Base-by-base conservation (phyloP, 1,284 basidiomycete species). In the Cryptococcus sp. region DNA sequence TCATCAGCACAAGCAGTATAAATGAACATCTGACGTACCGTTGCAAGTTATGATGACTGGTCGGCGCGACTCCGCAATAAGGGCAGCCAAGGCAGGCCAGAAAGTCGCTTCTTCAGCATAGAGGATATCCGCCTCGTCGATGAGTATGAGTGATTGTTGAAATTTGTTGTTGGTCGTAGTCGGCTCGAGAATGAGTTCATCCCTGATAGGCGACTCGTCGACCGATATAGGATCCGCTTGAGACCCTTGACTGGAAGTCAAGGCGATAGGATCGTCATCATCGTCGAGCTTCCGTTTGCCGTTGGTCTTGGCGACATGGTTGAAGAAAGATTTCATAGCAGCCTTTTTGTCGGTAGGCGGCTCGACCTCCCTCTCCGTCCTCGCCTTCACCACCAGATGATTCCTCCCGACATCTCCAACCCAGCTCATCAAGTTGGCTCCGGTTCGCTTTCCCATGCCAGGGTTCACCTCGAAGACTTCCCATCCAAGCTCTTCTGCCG, bases 381-480 rank as follows among this genome's bases (percentile, higher is more conserved):
- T 45, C 16, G 50, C 53, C 31, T 56, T 61, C 3, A 61, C 59
- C 10, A 94, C 83, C 52, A 86, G 78, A 68, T 97, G 93, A 68
- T 97, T 98, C 72, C 82, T 87, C 10, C 88, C 88, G 1, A 97
- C 87, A 57, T 95, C 90, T 10, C 95, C 95, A 21, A 98, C 83
- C 51, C 94, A 79, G 46, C 79, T 77, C 47, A 86, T 81, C 50
- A 99, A 74, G 54, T 83, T 87, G 31, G 83, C 78, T 2, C 86
- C 88, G 38, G 82, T 87, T 21, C 95, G 81, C 63, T 81, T 86
- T 22, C 89, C 89, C 51, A 93, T 84, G 4, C 95, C 95, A n/a
- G 95, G 87, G 72, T 92, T 89, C 9, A 98, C 88, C 70, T 99
- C 95, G 64, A 98, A 97, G 11, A 98, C 83, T 45, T 95, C 88